A percentile compares a stretch with the other conserved stretches of the same genome.
Conservation (phyloP, 164 flowering plant genomes). For the Tetracentron sinense region DNA sequence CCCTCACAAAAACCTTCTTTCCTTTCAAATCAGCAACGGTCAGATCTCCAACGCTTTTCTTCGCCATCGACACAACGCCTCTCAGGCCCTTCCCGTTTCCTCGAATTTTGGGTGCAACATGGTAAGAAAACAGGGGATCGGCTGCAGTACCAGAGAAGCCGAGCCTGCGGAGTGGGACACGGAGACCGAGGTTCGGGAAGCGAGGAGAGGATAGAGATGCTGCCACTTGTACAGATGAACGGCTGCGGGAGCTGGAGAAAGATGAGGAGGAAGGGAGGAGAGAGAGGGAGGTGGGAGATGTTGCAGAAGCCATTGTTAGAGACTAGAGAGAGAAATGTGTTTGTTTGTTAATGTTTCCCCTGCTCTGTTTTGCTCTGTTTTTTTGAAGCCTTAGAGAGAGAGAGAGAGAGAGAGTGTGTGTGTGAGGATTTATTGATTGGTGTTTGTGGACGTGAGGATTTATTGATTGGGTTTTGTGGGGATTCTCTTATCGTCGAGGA, state of each 20-base stretch:
- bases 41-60: slow-evolving; percentile 80
- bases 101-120: slow-evolving; percentile 32
- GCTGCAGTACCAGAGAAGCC: slow-evolving; percentile 41
- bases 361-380: background rate
- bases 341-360: background rate
- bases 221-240: slow-evolving; percentile 23
- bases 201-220: slow-evolving; percentile 10
- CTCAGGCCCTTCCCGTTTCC: slow-evolving; percentile 24
- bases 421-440: background rate
- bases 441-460: slow-evolving; percentile 29
- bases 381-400: background rate
- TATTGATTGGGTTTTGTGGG: slow-evolving; percentile 19
- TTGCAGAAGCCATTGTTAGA: slow-evolving; percentile 50
- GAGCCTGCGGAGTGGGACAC: slow-evolving; percentile 36
- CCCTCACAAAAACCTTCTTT: slow-evolving; percentile 74
- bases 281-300: slow-evolving; percentile 44
- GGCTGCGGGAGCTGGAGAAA: slow-evolving; percentile 16
- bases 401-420: background rate
- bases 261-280: slow-evolving; percentile 30
- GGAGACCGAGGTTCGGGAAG: slow-evolving; percentile 22
- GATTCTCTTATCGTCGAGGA: slow-evolving; percentile 56
- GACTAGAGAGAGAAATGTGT: background rate
- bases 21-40: slow-evolving; percentile 62
- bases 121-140: slow-evolving; percentile 35
- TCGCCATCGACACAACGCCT: slow-evolving; percentile 52